Conservation (phyloP, 495 filamentous ascomycete species). For the Bathelium albidoporum region DNA sequence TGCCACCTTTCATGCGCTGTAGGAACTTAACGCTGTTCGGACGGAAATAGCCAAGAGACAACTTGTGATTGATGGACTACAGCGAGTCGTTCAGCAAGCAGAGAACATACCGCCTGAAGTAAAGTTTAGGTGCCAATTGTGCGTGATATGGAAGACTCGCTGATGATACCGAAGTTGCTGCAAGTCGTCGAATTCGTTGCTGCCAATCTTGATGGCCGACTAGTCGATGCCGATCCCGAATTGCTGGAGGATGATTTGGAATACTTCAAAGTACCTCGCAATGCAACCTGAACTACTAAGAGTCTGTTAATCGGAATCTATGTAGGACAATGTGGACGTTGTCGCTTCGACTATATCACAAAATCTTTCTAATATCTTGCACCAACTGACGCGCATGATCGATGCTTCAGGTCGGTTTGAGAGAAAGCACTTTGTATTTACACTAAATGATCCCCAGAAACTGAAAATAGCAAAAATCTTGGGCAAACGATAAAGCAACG, state of each 20-base stretch:
- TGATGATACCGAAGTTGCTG: slow-evolving; percentile 14
- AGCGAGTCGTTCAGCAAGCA: not conserved
- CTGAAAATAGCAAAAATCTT: not conserved
- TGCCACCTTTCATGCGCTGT: not conserved
- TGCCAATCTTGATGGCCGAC: slow-evolving; percentile 16
- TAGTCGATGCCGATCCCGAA: slow-evolving; percentile 18
- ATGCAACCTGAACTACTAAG: not conserved
- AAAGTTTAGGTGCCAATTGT: not conserved
- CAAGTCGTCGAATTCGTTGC: slow-evolving; percentile 23
- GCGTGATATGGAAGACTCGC: not conserved
- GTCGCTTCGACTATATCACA: not conserved
- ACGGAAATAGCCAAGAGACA: not conserved
- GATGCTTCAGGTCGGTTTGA: not conserved
- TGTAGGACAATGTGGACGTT: not conserved
- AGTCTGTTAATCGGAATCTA: not conserved
- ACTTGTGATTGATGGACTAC: not conserved
- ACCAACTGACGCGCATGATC: not conserved
- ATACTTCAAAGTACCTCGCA: slow-evolving; percentile 20
- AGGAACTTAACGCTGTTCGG: slow-evolving; percentile 4
- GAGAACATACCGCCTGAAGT: not conserved
- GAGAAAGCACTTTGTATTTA: not conserved
- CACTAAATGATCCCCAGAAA: not conserved
- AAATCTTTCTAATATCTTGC: not conserved
- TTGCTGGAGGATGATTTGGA: slow-evolving; percentile 23
- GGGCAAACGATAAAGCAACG: not conserved